Evolutionary conservation across 352 stramenopile genomes (phyloP).

Genomic region (Pythium scleroteichum): DNA sequence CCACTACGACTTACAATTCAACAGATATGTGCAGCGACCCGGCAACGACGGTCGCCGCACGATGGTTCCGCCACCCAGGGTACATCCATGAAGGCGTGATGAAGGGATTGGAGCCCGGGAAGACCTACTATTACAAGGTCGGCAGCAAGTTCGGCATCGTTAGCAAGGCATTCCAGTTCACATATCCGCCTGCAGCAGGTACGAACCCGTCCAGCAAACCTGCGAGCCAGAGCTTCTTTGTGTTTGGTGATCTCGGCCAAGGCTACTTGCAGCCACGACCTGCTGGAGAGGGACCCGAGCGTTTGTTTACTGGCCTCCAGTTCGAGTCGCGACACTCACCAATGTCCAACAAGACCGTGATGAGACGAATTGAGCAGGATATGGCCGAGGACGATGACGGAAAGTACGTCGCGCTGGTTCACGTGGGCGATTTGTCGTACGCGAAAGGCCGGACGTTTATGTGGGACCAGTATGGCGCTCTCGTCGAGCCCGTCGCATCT

Average conservation of each 20-base stretch:
- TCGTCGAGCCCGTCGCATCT: constrained; percentile 71
- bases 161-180: constrained; percentile 33
- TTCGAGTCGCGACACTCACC: constrained; percentile 22
- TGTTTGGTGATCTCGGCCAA: constrained; percentile 38
- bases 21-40: constrained; percentile 33
- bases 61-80: constrained; percentile 37
- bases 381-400: constrained; percentile 19
- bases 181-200: constrained; percentile 16
- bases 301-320: constrained; percentile 13
- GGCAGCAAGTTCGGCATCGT: constrained; percentile 37
- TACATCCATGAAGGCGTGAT: constrained; percentile 39
- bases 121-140: constrained; percentile 39
- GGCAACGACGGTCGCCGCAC: constrained; percentile 19
- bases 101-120: constrained; percentile 21
- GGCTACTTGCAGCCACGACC: constrained; percentile 15
- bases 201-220: background rate
- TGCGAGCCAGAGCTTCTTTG: constrained; percentile 28
- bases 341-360: constrained; percentile 34
- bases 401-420: constrained; percentile 57
- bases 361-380: constrained; percentile 38
- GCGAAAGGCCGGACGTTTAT: constrained; percentile 54
- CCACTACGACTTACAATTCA: constrained; percentile 23
- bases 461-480: constrained; percentile 81
- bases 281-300: constrained; percentile 17
- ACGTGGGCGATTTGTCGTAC: constrained; percentile 82